Base-by-base conservation (phyloP, 75 land plant species). In the Selaginella tamariscina region DNA sequence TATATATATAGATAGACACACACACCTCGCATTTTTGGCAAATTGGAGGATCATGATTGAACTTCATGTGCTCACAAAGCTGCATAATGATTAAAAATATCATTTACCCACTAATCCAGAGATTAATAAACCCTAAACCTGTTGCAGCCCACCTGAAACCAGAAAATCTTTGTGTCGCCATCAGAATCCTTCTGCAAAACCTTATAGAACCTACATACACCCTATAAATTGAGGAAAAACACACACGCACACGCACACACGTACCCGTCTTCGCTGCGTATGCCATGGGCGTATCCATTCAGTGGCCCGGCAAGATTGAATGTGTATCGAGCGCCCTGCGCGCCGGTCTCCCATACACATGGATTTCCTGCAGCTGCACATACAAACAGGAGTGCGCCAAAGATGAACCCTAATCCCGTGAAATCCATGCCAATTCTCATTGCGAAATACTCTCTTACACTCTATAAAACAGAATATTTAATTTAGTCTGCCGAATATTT, bases 81-180 rank as follows among this genome's bases (percentile, higher is more conserved):
- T 91, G 84, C 32, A 68, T 66, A 54, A 74, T 21, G 68, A 9
- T 22, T 23, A n/a, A n/a, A 39, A 30, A 65, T 20, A 28, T 54
- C 27, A 28, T 30, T 29, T 65, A 72, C 11, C 33, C 29, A 0
- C 27, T 24, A 32, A 54, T 30, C 57, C 30, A 20, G 32, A 71
- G 54, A 18, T 56, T 57, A 62, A 65, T 49, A 31, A 49, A 68
- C 8, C 67, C 65, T 28, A 71, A 79, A 29, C 80, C 81, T 83
- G 80, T 73, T 66, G 66, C 70, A 66, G 78, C 96, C 69, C 74
- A 91, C 96, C 96, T 91, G 96, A 79, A 88, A 91, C 96, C 88
- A 91, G 56, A 85, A 75, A 49, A 68, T 64, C 67, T 67, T 82
- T 69, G 77, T 79, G 21, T 27, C 83, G 27, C 69, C 68, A 27